Evolutionary conservation across 495 filamentous ascomycete genomes (phyloP).

Genomic region (Tirmania nivea): DNA sequence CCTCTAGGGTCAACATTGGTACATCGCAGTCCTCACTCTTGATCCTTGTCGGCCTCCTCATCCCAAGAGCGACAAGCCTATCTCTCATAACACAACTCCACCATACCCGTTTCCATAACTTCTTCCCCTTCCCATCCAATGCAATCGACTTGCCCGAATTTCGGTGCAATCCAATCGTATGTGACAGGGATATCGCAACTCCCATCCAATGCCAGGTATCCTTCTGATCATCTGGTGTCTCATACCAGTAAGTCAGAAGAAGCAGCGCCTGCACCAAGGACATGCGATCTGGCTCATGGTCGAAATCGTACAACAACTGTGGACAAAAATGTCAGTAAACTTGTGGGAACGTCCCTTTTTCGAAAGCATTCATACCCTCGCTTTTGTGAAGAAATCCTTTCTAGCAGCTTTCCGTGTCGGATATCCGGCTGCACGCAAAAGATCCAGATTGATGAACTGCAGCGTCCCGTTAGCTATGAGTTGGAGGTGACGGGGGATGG

Average conservation of each 20-base stretch:
- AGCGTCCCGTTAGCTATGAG: background rate
- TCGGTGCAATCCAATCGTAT: slow-evolving; percentile 65
- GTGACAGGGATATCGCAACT: slow-evolving; percentile 58
- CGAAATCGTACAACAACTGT: slow-evolving; percentile 57
- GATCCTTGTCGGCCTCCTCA: slow-evolving; percentile 71
- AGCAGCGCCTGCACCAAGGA: slow-evolving; percentile 64
- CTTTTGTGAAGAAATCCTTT: slow-evolving; percentile 57
- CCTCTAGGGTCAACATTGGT: slow-evolving; percentile 59
- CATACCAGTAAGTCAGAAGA: slow-evolving; percentile 81
- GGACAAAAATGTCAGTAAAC: background rate
- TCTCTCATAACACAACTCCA: slow-evolving; percentile 89
- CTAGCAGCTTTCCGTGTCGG: slow-evolving; percentile 47
- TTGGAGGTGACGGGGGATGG: background rate
- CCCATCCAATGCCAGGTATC: slow-evolving; percentile 90
- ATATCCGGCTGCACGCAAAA: slow-evolving; percentile 48
- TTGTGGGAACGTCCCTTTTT: background rate
- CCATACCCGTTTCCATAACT: slow-evolving; percentile 79
- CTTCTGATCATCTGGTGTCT: slow-evolving; percentile 73
- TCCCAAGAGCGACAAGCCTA: slow-evolving; percentile 66
- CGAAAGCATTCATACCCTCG: slow-evolving; percentile 34
- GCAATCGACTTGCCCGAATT: slow-evolving; percentile 32
- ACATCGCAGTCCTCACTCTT: slow-evolving; percentile 81
- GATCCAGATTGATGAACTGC: slow-evolving; percentile 45
- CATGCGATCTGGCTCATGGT: slow-evolving; percentile 64
- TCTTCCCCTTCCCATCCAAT: slow-evolving; percentile 47